Percentiles rank a stretch among this genome's conserved stretches.
Evolutionary conservation across 805 yeast species (phyloP).

Genomic region (Candida lessepsii): DNA sequence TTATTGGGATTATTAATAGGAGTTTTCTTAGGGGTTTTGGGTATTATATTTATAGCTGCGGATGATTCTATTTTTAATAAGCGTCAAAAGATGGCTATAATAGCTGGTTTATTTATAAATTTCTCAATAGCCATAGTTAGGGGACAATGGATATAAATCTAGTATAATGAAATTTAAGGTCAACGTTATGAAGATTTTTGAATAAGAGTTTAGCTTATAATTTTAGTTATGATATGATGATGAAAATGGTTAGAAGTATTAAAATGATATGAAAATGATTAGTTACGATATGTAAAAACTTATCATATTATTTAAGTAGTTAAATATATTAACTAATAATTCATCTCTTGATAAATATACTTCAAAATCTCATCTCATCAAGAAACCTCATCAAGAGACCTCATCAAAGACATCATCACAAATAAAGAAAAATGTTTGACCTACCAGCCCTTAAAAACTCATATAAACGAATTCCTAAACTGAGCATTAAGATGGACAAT

Average conservation of each 20-base stretch:
- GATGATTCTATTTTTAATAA: constrained; percentile 61
- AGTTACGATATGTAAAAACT: too few relatives aligned
- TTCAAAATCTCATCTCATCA: too few relatives aligned
- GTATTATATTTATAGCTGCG: constrained; percentile 55
- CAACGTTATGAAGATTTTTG: too few relatives aligned
- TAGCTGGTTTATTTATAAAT: constrained; percentile 71
- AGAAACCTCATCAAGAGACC: background rate
- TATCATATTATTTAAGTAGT: too few relatives aligned
- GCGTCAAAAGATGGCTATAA: constrained; percentile 63
- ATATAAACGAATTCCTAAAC: constrained; percentile 16
- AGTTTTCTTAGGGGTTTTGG: constrained; percentile 69
- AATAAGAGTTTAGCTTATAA: too few relatives aligned
- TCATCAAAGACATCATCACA: too few relatives aligned
- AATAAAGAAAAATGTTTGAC: constrained; percentile 32
- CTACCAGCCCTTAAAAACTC: constrained; percentile 47
- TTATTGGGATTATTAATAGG: constrained; percentile 73
- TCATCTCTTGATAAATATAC: too few relatives aligned
- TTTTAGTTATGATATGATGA: too few relatives aligned
- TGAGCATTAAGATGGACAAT: constrained; percentile 49
- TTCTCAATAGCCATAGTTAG: constrained; percentile 62
- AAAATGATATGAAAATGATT: too few relatives aligned
- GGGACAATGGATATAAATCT: constrained; percentile 38
- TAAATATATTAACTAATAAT: too few relatives aligned
- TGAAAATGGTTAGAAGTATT: too few relatives aligned
- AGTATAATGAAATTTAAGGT: background rate